Evolutionary conservation across 805 yeast species (phyloP).

Genomic region (Starmerella stellata): DNA sequence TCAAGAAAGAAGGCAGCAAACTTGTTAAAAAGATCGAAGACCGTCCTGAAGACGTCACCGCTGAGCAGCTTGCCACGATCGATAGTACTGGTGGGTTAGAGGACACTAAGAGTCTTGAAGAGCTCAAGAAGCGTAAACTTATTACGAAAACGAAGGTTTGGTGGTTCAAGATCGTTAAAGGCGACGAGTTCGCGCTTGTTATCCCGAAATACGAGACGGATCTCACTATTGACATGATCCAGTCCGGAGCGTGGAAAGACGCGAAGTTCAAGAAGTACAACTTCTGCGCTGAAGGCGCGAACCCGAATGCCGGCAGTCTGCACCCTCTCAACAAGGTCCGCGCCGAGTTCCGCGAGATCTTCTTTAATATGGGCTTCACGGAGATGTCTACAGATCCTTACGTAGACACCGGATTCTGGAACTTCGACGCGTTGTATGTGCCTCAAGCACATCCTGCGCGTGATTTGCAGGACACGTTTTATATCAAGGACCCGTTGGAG

Average conservation of each 20-base stretch:
- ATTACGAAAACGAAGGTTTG: conserved; percentile 50
- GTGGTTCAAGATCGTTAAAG: conserved; percentile 62
- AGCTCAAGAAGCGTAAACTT: conserved; percentile 87
- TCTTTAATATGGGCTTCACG: conserved; percentile 93
- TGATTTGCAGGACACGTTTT: conserved; percentile 96
- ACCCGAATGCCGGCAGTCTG: conserved; percentile 75
- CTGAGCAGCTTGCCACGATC: conserved; percentile 32
- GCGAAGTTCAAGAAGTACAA: conserved; percentile 86
- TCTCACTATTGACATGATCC: conserved; percentile 81
- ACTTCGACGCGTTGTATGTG: conserved; percentile 85
- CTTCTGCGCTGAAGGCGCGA: conserved; percentile 84
- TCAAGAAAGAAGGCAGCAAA: conserved; percentile 67
- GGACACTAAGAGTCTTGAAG: conserved; percentile 47
- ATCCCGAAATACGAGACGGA: conserved; percentile 79
- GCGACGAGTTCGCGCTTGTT: conserved; percentile 64
- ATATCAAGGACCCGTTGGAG: conserved; percentile 74
- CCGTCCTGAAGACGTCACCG: conserved; percentile 52
- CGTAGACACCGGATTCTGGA: conserved; percentile 98
- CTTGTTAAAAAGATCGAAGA: conserved; percentile 36
- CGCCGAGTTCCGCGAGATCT: conserved; percentile 93
- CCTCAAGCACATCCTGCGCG: conserved; percentile 99
- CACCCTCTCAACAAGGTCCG: conserved; percentile 94
- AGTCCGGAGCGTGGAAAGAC: conserved; percentile 62
- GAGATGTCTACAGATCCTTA: conserved; percentile 99
- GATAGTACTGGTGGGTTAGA: conserved; percentile 52